phyloP scores from a whole-genome alignment of 441 rosid genomes.

The Gossypium gossypioides region DNA sequence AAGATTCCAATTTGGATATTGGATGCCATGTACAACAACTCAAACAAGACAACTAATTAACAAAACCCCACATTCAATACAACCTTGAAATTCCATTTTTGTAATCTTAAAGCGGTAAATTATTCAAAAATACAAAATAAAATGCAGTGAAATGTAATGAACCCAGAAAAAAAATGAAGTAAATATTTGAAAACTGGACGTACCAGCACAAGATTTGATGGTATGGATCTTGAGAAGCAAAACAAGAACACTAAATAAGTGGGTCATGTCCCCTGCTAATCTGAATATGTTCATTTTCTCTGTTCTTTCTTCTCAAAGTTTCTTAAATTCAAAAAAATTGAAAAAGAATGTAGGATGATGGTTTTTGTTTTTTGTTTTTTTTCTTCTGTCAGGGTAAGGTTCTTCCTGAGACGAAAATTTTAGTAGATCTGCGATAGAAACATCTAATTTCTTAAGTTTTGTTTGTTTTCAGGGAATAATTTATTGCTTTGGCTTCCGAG shows the following conservation, averaged over 20 bases:
- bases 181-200: background rate
- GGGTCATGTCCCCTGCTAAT: slow-evolving; percentile 77
- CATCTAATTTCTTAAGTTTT: background rate
- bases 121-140: background rate
- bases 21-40: background rate
- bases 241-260: slow-evolving; percentile 59
- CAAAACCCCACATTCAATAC: background rate
- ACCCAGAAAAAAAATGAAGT: background rate
- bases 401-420: background rate
- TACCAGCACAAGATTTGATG: slow-evolving; percentile 72
- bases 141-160: background rate
- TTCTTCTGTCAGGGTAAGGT: background rate
- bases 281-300: slow-evolving; percentile 58
- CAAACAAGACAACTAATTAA: background rate
- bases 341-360: background rate
- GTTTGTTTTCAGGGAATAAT: background rate
- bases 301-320: background rate
- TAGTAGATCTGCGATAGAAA: background rate
- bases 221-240: slow-evolving; percentile 79
- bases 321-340: background rate
- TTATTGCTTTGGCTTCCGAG: background rate
- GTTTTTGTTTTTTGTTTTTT: too few species aligned
- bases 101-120: background rate
- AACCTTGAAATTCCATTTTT: background rate
- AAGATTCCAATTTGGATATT: background rate